Base-by-base conservation (phyloP, 2,329 filamentous ascomycete species). In the Tolypocladium album region DNA sequence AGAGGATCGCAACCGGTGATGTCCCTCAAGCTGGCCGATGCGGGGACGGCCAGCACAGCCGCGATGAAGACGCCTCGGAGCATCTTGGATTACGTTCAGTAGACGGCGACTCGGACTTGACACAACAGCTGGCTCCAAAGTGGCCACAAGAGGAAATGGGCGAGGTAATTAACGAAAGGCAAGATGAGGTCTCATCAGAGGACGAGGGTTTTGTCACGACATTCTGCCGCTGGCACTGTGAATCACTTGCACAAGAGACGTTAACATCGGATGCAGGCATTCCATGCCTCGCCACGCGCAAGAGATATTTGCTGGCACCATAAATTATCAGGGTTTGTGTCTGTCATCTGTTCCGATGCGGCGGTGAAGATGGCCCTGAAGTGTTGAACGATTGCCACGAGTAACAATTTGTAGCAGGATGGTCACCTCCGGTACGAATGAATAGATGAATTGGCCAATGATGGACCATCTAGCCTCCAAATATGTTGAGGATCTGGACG, bases 1-100 rank as follows among this genome's bases (percentile, higher is more conserved):
- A 66, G 62, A 1, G 68, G 67, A 56, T 69, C 64, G 61, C 67
- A 69, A 57, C 58, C 38, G n/a, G 63, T 59, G 45, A 67, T 62
- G 47, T 67, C 65, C 55, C 64, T 61, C 22, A 67, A 61, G 34
- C 64, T 62, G 40, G 63, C 66, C 20, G 58, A 40, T 13, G 59
- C 60, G 39, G 59, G 58, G 4, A 62, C 24, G 40, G 62, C 61
- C 22, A 65, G 24, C 34, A 15, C 17, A 15, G 24, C 15, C 20
- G 50, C 17, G 27, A 60, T 47, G 52, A 59, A n/a, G 17, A 20
- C 15, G 27, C 9, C 36, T 39, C 13, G n/a, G 11, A 60, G 47
- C 60, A 53, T 53, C 9, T n/a, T 53, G 50, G 3, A 13, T 11
- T 31, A 31, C 27, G 27, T 31, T 17, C 17, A 2, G 7, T 9